These are phyloP conservation scores for Suillus bovinus DNA, from an alignment of 768 basidiomycete genomes.

Conservation along the genomic window DNA sequence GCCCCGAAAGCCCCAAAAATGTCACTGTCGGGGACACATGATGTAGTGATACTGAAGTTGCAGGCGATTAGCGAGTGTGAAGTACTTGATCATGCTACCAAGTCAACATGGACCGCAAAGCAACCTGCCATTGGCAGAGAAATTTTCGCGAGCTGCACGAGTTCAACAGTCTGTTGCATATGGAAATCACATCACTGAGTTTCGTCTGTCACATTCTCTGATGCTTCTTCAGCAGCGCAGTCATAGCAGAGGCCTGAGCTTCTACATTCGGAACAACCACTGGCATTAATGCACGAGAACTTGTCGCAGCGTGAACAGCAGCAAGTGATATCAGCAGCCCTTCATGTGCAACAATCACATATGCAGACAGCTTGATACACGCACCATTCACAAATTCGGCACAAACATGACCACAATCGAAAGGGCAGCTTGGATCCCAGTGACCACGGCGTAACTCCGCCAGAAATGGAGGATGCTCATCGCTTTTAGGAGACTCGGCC, in stretches of 20 bases:
- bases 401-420: not conserved
- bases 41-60: no score
- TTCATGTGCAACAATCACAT: not conserved
- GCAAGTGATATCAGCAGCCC: not conserved
- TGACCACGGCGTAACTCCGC: not conserved
- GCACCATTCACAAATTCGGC: not conserved
- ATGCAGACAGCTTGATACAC: not conserved
- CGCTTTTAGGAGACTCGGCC: not conserved
- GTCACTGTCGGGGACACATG: no score
- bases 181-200: not conserved
- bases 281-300: not conserved
- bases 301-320: not conserved
- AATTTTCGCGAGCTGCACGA: no score
- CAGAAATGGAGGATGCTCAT: not conserved
- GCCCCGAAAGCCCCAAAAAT: no score
- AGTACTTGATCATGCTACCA: not conserved
- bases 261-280: not conserved
- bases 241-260: not conserved
- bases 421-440: not conserved
- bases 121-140: not conserved
- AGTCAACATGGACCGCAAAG: not conserved
- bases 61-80: not conserved
- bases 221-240: not conserved
- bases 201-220: not conserved
- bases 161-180: no score